Evolutionary conservation across 805 yeast genomes (phyloP), one percentile per base, ranked within the genome.

Genomic region (Monosporozyma solicola): DNA sequence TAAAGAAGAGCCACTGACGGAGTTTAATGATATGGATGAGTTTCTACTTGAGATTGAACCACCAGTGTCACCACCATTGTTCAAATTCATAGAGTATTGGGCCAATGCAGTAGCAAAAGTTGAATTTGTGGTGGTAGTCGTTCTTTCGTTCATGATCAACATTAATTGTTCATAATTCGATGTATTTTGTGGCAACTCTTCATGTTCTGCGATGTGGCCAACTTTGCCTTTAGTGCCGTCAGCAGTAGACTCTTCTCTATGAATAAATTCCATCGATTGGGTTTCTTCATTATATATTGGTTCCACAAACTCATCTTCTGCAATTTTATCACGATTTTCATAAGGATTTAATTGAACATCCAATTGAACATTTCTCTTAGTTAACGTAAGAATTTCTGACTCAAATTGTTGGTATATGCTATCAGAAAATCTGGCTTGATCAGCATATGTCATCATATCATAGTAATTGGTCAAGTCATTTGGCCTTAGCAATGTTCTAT

Each of bases 151-250:
- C 76, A 83, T 72, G 9, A 82, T 75, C 32, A 84, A 73, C 98
- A 92, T 92, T 64, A 90, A 74, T 64, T 88, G 95, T 68, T 94
- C 98, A 71, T 87, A 89, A 58, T 89, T 95, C 1, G 91, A 82
- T 53, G 83, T 80, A 60, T 86, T 86, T 64, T 89, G 96, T 41
- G 83, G 80, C 27, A 74, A 64, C 57, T 85, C 89, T 62, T 84
- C 90, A 60, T 83, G 89, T 47, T 84, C 75, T 51, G 73, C 77
- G 37, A 76, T 71, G 57, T 61, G 73, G 5, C 78, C 77, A 15
- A 73, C 73, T 37, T 73, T 65, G 27, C 73, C 73, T 56, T 71
- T 71, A 3, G 75, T 66, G 11, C 66, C 62, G 29, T 66, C 74
- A 65, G 53, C 65, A 43, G 57, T 47, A 20, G 71, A 65, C 66